phyloP scores from a whole-genome alignment of 1,284 basidiomycete species.

The Boletus semigastroideus region DNA sequence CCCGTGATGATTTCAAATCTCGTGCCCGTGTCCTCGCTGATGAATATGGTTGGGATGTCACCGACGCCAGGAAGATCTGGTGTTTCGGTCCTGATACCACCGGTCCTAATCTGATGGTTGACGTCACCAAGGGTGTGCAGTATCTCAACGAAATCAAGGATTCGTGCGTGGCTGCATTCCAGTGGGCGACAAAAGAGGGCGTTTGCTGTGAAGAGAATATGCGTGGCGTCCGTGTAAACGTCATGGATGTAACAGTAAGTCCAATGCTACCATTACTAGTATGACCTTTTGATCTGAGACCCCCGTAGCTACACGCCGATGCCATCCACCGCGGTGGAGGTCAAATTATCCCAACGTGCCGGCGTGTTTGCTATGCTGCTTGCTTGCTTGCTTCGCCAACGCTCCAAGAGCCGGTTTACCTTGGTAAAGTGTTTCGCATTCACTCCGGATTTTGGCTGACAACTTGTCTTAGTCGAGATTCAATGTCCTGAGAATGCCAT shows the following conservation, averaged over 20 bases:
- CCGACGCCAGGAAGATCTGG: conserved; percentile 99
- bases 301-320: conserved; percentile 85
- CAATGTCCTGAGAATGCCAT: conserved; percentile 98
- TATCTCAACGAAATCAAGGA: conserved; percentile 99
- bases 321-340: conserved; percentile 99
- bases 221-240: conserved; percentile 97
- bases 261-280: background rate
- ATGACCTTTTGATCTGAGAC: conserved; percentile 7
- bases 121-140: conserved; percentile 99
- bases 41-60: conserved; percentile 98
- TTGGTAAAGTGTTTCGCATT: conserved; percentile 48
- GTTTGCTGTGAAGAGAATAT: conserved; percentile 97
- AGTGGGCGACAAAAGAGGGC: conserved; percentile 99
- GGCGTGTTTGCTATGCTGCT: conserved; percentile 96
- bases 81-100: conserved; percentile 99
- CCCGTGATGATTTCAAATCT: conserved; percentile 97
- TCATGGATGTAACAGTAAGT: conserved; percentile 91
- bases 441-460: conserved; percentile 12
- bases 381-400: conserved; percentile 88
- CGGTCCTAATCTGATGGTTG: conserved; percentile 96
- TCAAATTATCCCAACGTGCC: conserved; percentile 94
- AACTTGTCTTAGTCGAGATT: conserved; percentile 73
- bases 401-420: conserved; percentile 97
- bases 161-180: conserved; percentile 98
- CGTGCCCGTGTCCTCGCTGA: conserved; percentile 97